Percentiles rank a stretch among this genome's conserved stretches.
Evolutionary conservation across 2,329 filamentous ascomycete genomes (phyloP).

Genomic region (Hypoxylon sp.): DNA sequence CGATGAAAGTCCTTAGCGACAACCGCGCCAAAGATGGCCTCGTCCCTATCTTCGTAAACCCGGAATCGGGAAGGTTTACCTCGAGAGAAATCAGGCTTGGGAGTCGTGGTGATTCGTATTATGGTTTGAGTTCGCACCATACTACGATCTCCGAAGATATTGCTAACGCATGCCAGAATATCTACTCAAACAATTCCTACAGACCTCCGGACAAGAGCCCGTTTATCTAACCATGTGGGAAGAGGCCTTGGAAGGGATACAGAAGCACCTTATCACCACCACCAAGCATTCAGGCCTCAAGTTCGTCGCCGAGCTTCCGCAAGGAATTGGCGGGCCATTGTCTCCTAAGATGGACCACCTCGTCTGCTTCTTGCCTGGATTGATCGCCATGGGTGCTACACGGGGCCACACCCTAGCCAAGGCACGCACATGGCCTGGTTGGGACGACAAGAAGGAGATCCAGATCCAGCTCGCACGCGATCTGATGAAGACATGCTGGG

Average conservation of each 20-base stretch:
- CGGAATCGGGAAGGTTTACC: constrained; percentile 80
- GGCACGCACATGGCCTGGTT: constrained; percentile 75
- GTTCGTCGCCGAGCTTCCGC: constrained; percentile 84
- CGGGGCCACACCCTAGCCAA: constrained; percentile 77
- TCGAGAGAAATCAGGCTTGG: constrained; percentile 88
- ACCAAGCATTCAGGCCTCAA: constrained; percentile 81
- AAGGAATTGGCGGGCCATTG: constrained; percentile 73
- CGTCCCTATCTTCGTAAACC: constrained; percentile 88
- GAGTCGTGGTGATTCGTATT: constrained; percentile 94
- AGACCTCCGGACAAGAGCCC: constrained; percentile 84
- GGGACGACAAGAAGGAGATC: constrained; percentile 81
- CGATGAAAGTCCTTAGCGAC: constrained; percentile 87
- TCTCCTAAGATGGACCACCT: constrained; percentile 96
- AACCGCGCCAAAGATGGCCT: constrained; percentile 82
- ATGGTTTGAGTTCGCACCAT: constrained; percentile 58
- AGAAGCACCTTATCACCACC: constrained; percentile 90
- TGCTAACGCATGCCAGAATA: constrained; percentile 66
- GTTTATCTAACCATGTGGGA: constrained; percentile 93
- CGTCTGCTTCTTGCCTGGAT: constrained; percentile 94
- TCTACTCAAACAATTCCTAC: constrained; percentile 94
- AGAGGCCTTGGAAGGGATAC: constrained; percentile 81
- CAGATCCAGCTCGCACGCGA: constrained; percentile 88
- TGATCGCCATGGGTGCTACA: constrained; percentile 87
- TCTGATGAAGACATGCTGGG: constrained; percentile 95
- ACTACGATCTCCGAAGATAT: not conserved